Base-by-base conservation (phyloP, 371 early-diverging fungal species). In the Apophysomyces variabilis region DNA sequence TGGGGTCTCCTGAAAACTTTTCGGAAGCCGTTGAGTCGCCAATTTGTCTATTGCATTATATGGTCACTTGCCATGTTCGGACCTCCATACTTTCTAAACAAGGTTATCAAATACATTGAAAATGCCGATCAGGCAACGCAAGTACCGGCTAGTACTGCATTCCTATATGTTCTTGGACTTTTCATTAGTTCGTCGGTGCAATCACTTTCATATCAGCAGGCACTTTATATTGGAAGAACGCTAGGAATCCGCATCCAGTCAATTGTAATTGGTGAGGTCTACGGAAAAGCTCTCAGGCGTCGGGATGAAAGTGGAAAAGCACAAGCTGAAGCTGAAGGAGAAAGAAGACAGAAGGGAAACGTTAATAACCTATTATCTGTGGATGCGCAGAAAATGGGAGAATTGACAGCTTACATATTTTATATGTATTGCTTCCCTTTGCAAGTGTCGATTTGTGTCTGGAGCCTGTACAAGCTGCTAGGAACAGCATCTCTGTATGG, bases 401-500 rank as follows among this genome's bases (percentile, higher is more conserved):
- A 84, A 58, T 64, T 83, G 21, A 71, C 72, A 54, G 84, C 85
- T 1, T 87, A 87, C 37, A 60, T 84, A 13, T 85, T 85, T 37
- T 84, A 85, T 9, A 62, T 89, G 14, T 90, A 90, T 61, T 82
- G 83, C 9, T 79, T 78, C 43, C 89, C 89, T 1, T 61, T 90
- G 12, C 86, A 87, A 65, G 81, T 90, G 32, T 32, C 77, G 2
- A 60, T 90, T 35, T 87, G 90, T 26, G 73, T 87, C 14, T 79
- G 84, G 71, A 84, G 85, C 67, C 70, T 93, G 56, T 88, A 89
- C 65, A 74, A 75, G 58, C 72, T 90, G 16, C 73, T 93, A 41
- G 93, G 93, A 16, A 66, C 69, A 3, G 74, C 92, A 6, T 83
- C 91, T 18, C 60, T 92, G 16, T 85, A 82, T 57, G 92, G 93